Evolutionary conservation across 805 yeast species (phyloP), one percentile per base, ranked within the genome.

Genomic region (Brettanomyces nanus): DNA sequence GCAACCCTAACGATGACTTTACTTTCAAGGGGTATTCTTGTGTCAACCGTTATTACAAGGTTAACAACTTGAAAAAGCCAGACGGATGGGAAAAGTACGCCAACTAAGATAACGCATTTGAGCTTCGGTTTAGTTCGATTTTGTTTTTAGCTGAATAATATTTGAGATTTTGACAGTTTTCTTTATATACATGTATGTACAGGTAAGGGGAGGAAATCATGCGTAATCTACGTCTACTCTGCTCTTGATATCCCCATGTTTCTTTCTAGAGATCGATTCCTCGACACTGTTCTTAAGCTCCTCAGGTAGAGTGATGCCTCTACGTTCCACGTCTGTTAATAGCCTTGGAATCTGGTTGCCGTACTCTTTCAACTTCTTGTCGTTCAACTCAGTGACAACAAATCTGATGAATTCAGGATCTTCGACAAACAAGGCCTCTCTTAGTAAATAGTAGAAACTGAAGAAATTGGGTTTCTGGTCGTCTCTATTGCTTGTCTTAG

Each of bases 1-100:
- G 96, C 63, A 67, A 79, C 48, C 81, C 82, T 39, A 61, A 65
- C 14, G 75, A 78, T 6, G 94, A 84, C 62, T 79, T 84, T 65
- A 79, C 90, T 13, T 84, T 83, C 80, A 73, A 69, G 51, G 77
- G 71, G 19, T 83, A 79, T 58, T 77, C 85, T 9, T 84, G 94
- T 65, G 75, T 83, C 27, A 65, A 72, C 46, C 75, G 74, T 56
- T 84, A 63, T 62, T 78, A 66, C 63, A 69, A 71, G 17, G 62
- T 77, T 33, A 68, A 69, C 48, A 70, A 71, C 36, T 51, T 77
- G 48, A 58, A 65, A 44, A 80, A 79, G 62, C 86, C 85, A 39
- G 59, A 59, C 33, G 84, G 82, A 14, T 83, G 90, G 90, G 80
- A 78, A 56, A 65, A 68, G 45, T 77, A 71, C 45, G 54, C 71